Evolutionary conservation across 306 rosid genomes (phyloP).

Genomic region (Parietaria judaica): DNA sequence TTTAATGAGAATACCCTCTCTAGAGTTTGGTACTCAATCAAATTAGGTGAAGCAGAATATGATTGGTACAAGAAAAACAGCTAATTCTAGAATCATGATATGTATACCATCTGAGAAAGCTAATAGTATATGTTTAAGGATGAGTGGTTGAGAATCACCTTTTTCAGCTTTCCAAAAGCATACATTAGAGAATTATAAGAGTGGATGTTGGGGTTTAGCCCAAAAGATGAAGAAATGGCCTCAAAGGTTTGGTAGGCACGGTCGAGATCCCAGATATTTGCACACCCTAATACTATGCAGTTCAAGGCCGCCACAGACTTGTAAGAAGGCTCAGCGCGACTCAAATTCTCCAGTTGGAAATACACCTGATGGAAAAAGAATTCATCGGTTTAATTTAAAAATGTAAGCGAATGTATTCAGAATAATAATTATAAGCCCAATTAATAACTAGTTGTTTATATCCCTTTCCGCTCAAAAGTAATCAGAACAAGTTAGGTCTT

Average conservation of each 20-base stretch:
- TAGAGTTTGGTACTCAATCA: no score
- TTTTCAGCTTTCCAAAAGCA: conserved; percentile 88
- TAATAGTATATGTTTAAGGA: conserved; percentile 1
- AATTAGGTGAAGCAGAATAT: not conserved
- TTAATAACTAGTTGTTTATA: no score
- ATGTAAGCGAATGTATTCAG: no score
- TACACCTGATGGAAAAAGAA: conserved; percentile 49
- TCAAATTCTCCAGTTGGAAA: conserved; percentile 82
- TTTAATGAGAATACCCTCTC: no score
- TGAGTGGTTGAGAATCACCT: conserved; percentile 33
- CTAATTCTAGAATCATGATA: not conserved
- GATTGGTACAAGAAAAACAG: not conserved
- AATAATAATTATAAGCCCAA: no score
- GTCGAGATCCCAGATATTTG: conserved; percentile 91
- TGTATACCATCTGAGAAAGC: not conserved
- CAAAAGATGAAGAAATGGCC: conserved; percentile 72
- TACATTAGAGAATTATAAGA: conserved; percentile 75
- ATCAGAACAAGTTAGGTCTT: no score
- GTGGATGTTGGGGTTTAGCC: conserved; percentile 77
- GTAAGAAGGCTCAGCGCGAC: conserved; percentile 64
- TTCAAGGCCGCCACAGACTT: conserved; percentile 87
- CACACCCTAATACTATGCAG: conserved; percentile 82
- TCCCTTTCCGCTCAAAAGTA: no score
- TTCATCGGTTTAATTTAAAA: conserved; percentile 1
- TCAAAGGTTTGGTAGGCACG: conserved; percentile 98